Evolutionary conservation across 768 basidiomycete species (phyloP), one percentile per base, ranked within the genome.

Genomic region (Boletus subcaerulescens): DNA sequence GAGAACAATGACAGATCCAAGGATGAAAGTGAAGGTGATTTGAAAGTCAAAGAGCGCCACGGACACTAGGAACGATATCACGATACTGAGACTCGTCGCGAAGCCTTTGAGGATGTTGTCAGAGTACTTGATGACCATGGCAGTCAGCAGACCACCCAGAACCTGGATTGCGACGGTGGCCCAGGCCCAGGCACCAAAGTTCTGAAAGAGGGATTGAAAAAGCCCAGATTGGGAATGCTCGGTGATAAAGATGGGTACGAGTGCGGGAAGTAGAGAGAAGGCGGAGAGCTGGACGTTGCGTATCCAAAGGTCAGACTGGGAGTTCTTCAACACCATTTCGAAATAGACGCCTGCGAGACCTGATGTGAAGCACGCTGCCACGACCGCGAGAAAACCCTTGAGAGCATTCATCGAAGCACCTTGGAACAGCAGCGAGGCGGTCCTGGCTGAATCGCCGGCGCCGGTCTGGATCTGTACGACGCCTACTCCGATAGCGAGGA

Each of bases 281-380:
- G 95, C 79, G 22, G 93, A 95, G 15, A 98, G 81, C 71, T 98
- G 96, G 56, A 96, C 89, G 70, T 98, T 98, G 66, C 96, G 89
- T 54, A 96, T 86, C 96, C 96, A 98, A 12, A 98, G 79, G 73
- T 97, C 93, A 4, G 86, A 80, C 61, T 86, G 86, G 3, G 91
- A 89, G 62, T 88, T 87, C 76, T 96, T 98, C 60, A 95, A 77
- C 35, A 94, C 93, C 89, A 96, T 94, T 75, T 98, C 96, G 62
- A 98, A 98, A 74, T 98, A 98, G 26, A 98, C 95, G 7, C 95
- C 95, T 0, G 95, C 95, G 43, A 98, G 83, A 24, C 96, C 96
- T 0, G 93, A 96, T 0, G 95, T 97, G 68, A 96, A 85, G 75
- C 96, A 98, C 0, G 96, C 94, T 14, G 87, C 83, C 8, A 84